A percentile compares a stretch with the other conserved stretches of the same genome.
Evolutionary conservation across 345 rosid species (phyloP).

Genomic region (Geranium rotundifolium): DNA sequence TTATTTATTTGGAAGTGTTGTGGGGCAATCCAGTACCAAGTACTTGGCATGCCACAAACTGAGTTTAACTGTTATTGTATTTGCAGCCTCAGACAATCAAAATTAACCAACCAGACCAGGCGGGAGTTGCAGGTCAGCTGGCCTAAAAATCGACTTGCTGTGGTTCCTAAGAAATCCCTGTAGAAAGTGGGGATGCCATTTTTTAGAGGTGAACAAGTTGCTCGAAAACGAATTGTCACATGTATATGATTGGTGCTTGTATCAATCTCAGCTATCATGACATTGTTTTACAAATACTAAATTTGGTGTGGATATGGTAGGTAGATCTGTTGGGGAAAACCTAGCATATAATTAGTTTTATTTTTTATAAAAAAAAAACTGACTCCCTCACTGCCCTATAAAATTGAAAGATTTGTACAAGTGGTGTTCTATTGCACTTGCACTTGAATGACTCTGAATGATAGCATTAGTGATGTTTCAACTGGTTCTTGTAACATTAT

Average conservation of each 20-base stretch:
- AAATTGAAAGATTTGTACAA: too few species aligned
- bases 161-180: constrained; percentile 25
- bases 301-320: constrained; percentile 34
- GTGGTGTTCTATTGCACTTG: too few species aligned
- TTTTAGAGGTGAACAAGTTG: not conserved
- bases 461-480: too few species aligned
- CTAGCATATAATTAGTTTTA: not conserved
- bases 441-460: too few species aligned
- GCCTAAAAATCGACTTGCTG: constrained; percentile 46
- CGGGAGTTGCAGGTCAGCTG: constrained; percentile 21
- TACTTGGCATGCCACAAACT: not conserved
- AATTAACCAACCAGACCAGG: constrained; percentile 40
- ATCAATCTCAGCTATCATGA: constrained; percentile 21
- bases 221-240: constrained; percentile 32
- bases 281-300: constrained; percentile 21
- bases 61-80: not conserved
- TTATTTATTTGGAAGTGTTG: not conserved
- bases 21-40: not conserved
- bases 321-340: constrained; percentile 11
- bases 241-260: constrained; percentile 26
- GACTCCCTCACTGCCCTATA: too few species aligned
- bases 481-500: too few species aligned
- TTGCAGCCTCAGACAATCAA: constrained; percentile 47
- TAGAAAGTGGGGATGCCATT: constrained; percentile 6
- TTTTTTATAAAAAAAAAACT: too few species aligned